Evolutionary conservation across 768 basidiomycete species (phyloP).

Genomic region (Rhizopogon sp.): DNA sequence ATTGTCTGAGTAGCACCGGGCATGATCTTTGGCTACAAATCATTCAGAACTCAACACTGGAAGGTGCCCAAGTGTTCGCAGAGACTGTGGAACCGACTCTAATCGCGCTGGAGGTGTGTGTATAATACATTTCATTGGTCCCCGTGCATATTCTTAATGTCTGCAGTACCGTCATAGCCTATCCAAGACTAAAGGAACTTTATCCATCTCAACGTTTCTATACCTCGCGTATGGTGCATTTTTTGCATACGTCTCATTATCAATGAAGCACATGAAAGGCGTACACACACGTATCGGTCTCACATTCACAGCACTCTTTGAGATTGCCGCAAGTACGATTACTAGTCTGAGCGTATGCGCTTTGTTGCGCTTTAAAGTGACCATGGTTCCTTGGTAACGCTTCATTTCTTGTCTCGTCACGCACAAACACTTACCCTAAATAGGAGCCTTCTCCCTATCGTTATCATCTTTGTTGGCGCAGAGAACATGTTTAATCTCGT

Average conservation of each 20-base stretch:
- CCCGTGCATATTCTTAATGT: slow-evolving; percentile 8
- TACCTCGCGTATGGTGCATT: slow-evolving; percentile 76
- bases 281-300: slow-evolving; percentile 91
- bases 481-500: slow-evolving; percentile 98
- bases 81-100: slow-evolving; percentile 39
- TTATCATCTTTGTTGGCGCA: slow-evolving; percentile 91
- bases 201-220: slow-evolving; percentile 64
- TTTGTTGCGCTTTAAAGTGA: slow-evolving; percentile 81
- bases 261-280: slow-evolving; percentile 70
- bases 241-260: slow-evolving; percentile 68
- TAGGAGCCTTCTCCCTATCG: slow-evolving; percentile 87
- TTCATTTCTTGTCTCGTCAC: slow-evolving; percentile 1
- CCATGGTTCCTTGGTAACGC: slow-evolving; percentile 82
- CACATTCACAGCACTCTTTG: slow-evolving; percentile 89
- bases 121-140: slow-evolving; percentile 13
- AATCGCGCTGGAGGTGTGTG: slow-evolving; percentile 39
- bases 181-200: slow-evolving; percentile 42
- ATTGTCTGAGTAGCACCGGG: slow-evolving; percentile 59
- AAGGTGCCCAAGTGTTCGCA: slow-evolving; percentile 30
- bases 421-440: slow-evolving; percentile 5
- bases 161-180: slow-evolving; percentile 49
- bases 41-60: slow-evolving; percentile 38
- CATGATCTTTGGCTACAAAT: slow-evolving; percentile 62
- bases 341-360: slow-evolving; percentile 93
- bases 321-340: slow-evolving; percentile 88